A percentile compares a stretch with the other conserved stretches of the same genome.
phyloP scores from a whole-genome alignment of 805 yeast genomes.

The Wickerhamomyces alni region DNA sequence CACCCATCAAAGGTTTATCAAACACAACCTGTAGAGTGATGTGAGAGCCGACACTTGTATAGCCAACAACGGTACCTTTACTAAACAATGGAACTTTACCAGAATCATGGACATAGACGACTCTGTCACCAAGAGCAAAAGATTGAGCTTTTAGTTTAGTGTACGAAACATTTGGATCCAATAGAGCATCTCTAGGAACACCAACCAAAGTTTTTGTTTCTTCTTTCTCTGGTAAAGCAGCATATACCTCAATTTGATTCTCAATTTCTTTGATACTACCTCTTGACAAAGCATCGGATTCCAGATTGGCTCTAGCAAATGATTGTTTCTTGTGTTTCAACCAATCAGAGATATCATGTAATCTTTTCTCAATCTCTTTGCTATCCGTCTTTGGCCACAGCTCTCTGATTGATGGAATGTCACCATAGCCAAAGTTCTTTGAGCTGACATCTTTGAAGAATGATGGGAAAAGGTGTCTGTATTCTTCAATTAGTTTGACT shows the following conservation, averaged over 20 bases:
- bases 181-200: slow-evolving; percentile 78
- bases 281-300: slow-evolving; percentile 71
- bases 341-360: slow-evolving; percentile 31
- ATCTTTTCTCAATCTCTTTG: slow-evolving; percentile 21
- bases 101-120: slow-evolving; percentile 73
- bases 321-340: slow-evolving; percentile 45
- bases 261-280: slow-evolving; percentile 66
- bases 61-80: slow-evolving; percentile 87
- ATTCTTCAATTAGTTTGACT: slow-evolving; percentile 55
- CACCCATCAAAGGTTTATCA: slow-evolving; percentile 78
- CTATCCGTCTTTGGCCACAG: slow-evolving; percentile 30
- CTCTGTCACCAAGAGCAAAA: slow-evolving; percentile 85
- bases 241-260: slow-evolving; percentile 41
- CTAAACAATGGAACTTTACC: slow-evolving; percentile 87
- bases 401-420: slow-evolving; percentile 25
- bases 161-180: slow-evolving; percentile 69
- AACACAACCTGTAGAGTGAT: slow-evolving; percentile 70
- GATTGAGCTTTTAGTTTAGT: slow-evolving; percentile 67
- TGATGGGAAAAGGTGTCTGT: slow-evolving; percentile 53
- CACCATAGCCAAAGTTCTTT: slow-evolving; percentile 20
- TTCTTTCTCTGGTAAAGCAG: slow-evolving; percentile 37
- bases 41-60: slow-evolving; percentile 48
- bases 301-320: slow-evolving; percentile 62
- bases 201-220: slow-evolving; percentile 59
- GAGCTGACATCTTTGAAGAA: slow-evolving; percentile 40